Evolutionary conservation across 2,329 filamentous ascomycete species (phyloP), one percentile per base, ranked within the genome.

Genomic region (Cladophialophora chaetospira): DNA sequence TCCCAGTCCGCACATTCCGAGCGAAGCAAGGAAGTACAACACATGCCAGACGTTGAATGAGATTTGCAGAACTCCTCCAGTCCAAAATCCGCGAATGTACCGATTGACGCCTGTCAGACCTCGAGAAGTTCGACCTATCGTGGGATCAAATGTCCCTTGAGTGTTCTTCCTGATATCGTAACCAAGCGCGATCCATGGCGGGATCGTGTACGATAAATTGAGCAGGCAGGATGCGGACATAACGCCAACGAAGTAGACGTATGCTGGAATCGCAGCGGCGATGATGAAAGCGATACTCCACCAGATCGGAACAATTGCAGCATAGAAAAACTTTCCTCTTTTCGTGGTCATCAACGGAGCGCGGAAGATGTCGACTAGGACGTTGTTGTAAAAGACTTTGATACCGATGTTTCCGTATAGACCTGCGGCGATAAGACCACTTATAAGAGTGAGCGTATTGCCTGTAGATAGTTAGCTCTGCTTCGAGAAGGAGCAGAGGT

Each of bases 181-280:
- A 25, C 40, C 40, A 3, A 44, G 11, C 21, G 40, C 40, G 21
- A 44, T 23, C 40, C 17, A 25, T 11, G 40, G 40, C 21, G 40
- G 40, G n/a, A 44, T 44, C 6, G 40, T 44, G 40, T 44, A 44
- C n/a, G 40, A 23, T 25, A 44, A 23, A 25, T 44, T 44, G 17
- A 44, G 21, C 21, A 44, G 4, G 17, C 17, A 44, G 21, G 40
- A 44, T 23, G 40, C 17, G 17, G 40, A 44, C 40, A 44, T 44
- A 11, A 44, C 40, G 21, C 40, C 21, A 21, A 44, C 40, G 21
- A 44, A 44, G 17, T 25, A 21, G 21, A 44, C 17, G 19, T 23
- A 44, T 21, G 17, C 40, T 3, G 40, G 40, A 10, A 44, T 44
- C 40, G 40, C 40, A 2, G 40, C 40, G 5, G 40, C 40, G 17